phyloP scores from a whole-genome alignment of 176 grass and related monocot genomes.

The Saccharum officinarum region DNA sequence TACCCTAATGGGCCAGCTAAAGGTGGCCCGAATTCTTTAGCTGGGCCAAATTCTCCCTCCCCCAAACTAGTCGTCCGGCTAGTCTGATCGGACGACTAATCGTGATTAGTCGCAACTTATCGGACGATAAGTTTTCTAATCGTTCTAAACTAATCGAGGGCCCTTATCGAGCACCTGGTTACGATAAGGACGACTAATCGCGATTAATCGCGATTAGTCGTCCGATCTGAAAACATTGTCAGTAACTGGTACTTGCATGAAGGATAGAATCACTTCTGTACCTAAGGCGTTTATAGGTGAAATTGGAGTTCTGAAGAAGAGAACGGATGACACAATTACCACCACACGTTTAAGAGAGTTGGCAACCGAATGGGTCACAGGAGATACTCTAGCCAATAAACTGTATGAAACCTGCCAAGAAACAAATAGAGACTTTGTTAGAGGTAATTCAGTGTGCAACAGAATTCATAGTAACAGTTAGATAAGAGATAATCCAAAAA shows the following conservation, averaged over 20 bases:
- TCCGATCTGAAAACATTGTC: too few relatives aligned
- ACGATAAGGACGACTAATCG: too few relatives aligned
- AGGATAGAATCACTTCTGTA: constrained; percentile 14
- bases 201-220: too few relatives aligned
- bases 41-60: too few relatives aligned
- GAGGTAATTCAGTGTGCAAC: not conserved
- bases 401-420: constrained; percentile 72
- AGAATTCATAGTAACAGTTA: not conserved
- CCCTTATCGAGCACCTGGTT: too few relatives aligned
- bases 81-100: too few relatives aligned
- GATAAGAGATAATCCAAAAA: not conserved
- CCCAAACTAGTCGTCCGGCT: too few relatives aligned
- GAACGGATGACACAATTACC: constrained; percentile 66
- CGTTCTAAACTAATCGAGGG: too few relatives aligned
- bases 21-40: too few relatives aligned
- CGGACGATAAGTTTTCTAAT: too few relatives aligned
- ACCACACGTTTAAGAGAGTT: constrained; percentile 86
- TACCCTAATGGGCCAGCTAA: too few relatives aligned
- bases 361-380: constrained; percentile 80
- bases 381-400: constrained; percentile 74
- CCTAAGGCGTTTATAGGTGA: constrained; percentile 76
- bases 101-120: too few relatives aligned
- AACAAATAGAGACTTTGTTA: constrained; percentile 25
- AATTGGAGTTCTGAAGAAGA: constrained; percentile 86
- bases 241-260: not conserved